phyloP scores from a whole-genome alignment of 495 filamentous ascomycete genomes.

The Xylaria sp. region DNA sequence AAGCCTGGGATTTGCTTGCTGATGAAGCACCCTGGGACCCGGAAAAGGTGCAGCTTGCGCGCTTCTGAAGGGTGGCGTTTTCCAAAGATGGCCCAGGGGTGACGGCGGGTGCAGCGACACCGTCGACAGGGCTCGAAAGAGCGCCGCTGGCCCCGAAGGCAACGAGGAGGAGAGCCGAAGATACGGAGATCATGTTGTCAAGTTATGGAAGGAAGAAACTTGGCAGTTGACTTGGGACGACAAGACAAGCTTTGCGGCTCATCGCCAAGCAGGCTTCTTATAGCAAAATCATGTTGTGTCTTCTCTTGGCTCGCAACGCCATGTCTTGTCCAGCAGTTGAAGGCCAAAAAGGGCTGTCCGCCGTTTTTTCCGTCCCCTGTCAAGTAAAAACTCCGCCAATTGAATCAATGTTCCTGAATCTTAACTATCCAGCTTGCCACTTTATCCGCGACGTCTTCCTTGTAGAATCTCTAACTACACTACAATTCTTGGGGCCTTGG shows the following conservation, averaged over 20 bases:
- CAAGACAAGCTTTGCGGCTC: conserved; percentile 14
- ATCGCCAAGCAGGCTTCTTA: conserved; percentile 8
- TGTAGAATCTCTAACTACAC: background rate
- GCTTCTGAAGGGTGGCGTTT: conserved; percentile 4
- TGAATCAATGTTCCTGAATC: background rate
- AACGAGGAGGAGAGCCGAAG: conserved; percentile 24
- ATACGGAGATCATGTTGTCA: background rate
- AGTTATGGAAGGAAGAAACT: background rate
- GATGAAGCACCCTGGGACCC: conserved; percentile 42
- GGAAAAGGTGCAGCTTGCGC: conserved; percentile 49
- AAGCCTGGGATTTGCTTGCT: conserved; percentile 48
- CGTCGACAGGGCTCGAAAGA: conserved; percentile 51
- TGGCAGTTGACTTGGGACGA: background rate
- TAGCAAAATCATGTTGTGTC: background rate
- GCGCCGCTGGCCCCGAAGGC: conserved; percentile 38
- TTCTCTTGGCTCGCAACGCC: background rate
- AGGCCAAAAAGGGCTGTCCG: background rate
- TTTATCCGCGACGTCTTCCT: background rate
- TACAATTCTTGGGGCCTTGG: background rate
- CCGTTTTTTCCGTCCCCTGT: conserved; percentile 5
- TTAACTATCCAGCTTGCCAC: background rate
- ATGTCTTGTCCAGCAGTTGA: background rate
- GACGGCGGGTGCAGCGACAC: conserved; percentile 23
- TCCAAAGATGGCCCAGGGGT: conserved; percentile 5
- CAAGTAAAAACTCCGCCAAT: conserved; percentile 13